phyloP scores from a whole-genome alignment of 1,284 basidiomycete species.

The Ustilago shanxiensis region DNA sequence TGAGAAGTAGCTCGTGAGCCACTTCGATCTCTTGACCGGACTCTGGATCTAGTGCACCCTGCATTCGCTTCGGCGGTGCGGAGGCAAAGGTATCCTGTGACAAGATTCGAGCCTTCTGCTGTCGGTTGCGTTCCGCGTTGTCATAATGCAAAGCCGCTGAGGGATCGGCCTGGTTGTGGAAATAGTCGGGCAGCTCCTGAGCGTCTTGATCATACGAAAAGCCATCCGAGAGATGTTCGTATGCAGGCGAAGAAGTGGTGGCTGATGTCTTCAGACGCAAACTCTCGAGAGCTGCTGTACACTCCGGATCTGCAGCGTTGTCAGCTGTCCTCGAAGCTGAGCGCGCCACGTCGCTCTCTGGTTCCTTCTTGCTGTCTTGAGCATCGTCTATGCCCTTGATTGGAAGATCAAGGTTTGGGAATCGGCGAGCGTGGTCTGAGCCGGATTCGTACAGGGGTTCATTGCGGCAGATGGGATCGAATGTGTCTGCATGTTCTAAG shows the following conservation, averaged over 20 bases:
- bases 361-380: neutral
- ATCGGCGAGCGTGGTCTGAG: conserved; percentile 42
- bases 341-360: too few relatives aligned
- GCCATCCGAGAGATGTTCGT: conserved; percentile 26
- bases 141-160: neutral
- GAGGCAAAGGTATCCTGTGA: conserved; percentile 17
- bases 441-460: conserved; percentile 46
- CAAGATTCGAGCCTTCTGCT: conserved; percentile 23
- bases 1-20: conserved; percentile 57
- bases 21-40: conserved; percentile 53
- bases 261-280: conserved; percentile 19
- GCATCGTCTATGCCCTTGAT: conserved; percentile 47
- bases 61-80: conserved; percentile 24
- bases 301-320: neutral
- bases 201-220: conserved; percentile 57
- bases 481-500: conserved; percentile 24
- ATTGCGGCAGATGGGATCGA: conserved; percentile 22
- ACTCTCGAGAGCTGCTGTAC: conserved; percentile 19
- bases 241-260: conserved; percentile 10
- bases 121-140: conserved; percentile 14
- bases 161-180: conserved; percentile 10
- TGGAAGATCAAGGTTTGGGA: conserved; percentile 44
- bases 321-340: neutral
- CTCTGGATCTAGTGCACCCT: conserved; percentile 41
- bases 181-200: conserved; percentile 46